Evolutionary conservation across 1,284 basidiomycete species (phyloP).

Genomic region (Ustilago xerochloae): DNA sequence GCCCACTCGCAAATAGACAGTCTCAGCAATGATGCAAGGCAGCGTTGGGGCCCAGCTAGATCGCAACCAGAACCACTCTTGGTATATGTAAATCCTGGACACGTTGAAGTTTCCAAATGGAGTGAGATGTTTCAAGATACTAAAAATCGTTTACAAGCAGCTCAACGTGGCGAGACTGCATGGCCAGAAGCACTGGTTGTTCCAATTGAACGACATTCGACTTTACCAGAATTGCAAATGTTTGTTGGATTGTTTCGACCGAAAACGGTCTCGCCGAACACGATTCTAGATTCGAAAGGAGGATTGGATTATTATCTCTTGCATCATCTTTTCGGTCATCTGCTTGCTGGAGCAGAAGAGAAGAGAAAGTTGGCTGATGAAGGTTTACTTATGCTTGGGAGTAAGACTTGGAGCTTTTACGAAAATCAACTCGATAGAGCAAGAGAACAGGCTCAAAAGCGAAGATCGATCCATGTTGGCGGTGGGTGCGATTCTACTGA

Average conservation of each 20-base stretch:
- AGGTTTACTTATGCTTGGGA: conserved; percentile 37
- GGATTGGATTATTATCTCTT: conserved; percentile 48
- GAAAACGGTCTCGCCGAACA: conserved; percentile 44
- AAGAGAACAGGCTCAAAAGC: conserved; percentile 15
- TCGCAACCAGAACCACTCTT: conserved; percentile 32
- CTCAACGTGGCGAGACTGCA: conserved; percentile 24
- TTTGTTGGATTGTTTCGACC: conserved; percentile 79
- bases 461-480: neutral
- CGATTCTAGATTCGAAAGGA: conserved; percentile 39
- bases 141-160: conserved; percentile 69
- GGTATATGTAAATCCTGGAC: conserved; percentile 50
- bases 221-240: conserved; percentile 81
- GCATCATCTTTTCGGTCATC: conserved; percentile 42
- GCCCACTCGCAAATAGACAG: conserved; percentile 34
- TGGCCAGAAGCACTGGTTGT: conserved; percentile 43
- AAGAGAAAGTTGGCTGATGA: conserved; percentile 22
- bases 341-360: conserved; percentile 26
- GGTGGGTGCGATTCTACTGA: conserved; percentile 32
- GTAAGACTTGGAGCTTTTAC: conserved; percentile 43
- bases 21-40: conserved; percentile 14
- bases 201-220: conserved; percentile 84
- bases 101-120: conserved; percentile 73
- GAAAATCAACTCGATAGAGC: conserved; percentile 33
- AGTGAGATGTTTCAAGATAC: conserved; percentile 73
- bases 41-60: conserved; percentile 26